phyloP scores from a whole-genome alignment of 148 eudicot genomes.

The Spergularia bocconei region DNA sequence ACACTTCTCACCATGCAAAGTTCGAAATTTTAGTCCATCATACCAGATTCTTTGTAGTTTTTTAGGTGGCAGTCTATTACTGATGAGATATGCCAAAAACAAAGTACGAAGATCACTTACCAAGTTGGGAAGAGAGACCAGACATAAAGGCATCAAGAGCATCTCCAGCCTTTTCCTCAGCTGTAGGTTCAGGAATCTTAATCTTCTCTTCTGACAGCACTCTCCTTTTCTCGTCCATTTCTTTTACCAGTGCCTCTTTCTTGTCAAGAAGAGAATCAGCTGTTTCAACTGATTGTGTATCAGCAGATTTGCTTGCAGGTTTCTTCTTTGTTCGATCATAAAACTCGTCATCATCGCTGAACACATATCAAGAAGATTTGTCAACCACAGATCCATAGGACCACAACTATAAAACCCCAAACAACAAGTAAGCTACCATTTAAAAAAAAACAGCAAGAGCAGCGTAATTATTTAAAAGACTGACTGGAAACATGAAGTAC shows the following conservation, averaged over 20 bases:
- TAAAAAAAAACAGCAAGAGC: background rate
- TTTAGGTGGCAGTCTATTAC: background rate
- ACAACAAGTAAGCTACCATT: background rate
- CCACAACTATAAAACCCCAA: background rate
- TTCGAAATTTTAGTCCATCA: no score
- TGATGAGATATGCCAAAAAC: background rate
- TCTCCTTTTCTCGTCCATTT: slow-evolving; percentile 74
- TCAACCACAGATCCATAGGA: slow-evolving; percentile 4
- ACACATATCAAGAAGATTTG: background rate
- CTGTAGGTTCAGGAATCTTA: slow-evolving; percentile 39
- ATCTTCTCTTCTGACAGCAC: slow-evolving; percentile 62
- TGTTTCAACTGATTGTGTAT: slow-evolving; percentile 77
- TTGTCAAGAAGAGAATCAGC: slow-evolving; percentile 96
- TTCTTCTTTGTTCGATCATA: slow-evolving; percentile 85
- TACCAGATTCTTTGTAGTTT: background rate
- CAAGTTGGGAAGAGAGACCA: slow-evolving; percentile 82
- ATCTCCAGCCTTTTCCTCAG: slow-evolving; percentile 54
- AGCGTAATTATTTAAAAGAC: background rate
- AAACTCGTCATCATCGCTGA: slow-evolving; percentile 94
- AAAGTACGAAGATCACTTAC: slow-evolving; percentile 33
- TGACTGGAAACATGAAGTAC: slow-evolving; percentile 32
- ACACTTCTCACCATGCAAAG: no score
- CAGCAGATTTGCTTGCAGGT: slow-evolving; percentile 48
- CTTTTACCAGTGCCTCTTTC: slow-evolving; percentile 55
- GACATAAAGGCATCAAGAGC: slow-evolving; percentile 95